These are phyloP conservation scores for Pythium apleroticum DNA, from an alignment of 352 stramenopile species.

Conservation along the genomic window DNA sequence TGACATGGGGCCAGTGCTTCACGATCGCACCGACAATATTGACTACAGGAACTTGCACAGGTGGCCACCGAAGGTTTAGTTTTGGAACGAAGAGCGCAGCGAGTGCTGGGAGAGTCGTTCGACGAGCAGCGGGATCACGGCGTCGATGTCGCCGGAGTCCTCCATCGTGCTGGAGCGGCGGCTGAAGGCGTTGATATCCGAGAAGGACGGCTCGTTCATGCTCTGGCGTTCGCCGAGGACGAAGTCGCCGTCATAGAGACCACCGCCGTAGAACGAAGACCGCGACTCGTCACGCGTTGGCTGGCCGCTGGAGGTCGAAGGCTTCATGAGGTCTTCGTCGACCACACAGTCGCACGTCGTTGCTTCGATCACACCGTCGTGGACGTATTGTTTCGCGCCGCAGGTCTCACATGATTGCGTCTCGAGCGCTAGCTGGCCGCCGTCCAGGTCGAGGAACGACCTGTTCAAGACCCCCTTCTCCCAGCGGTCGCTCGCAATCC, in stretches of 20 bases:
- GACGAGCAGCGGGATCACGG: conserved; percentile 30
- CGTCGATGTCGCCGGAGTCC: conserved; percentile 25
- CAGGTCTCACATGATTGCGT: conserved; percentile 43
- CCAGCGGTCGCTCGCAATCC: conserved; percentile 44
- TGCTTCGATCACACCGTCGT: conserved; percentile 40
- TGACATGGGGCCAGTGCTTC: not conserved
- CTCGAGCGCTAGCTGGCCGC: conserved; percentile 16
- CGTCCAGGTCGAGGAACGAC: conserved; percentile 20
- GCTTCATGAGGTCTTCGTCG: conserved; percentile 22
- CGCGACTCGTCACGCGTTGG: conserved; percentile 21
- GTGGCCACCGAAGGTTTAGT: conserved; percentile 6
- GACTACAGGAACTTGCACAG: conserved; percentile 1
- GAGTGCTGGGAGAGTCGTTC: conserved; percentile 36
- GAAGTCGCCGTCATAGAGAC: conserved; percentile 3
- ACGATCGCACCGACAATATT: not conserved
- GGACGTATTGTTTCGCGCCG: conserved; percentile 44
- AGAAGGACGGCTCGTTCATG: conserved; percentile 4
- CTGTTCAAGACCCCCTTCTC: conserved; percentile 24
- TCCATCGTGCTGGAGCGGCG: conserved; percentile 18
- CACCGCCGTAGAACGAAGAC: conserved; percentile 20
- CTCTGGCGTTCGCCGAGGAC: conserved; percentile 8
- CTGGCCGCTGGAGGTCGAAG: conserved; percentile 17
- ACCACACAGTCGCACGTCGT: conserved; percentile 44
- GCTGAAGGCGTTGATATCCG: conserved; percentile 4
- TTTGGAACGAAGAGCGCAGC: conserved; percentile 19